phyloP scores from a whole-genome alignment of 2,329 filamentous ascomycete species.

The Aspergillus sp. region DNA sequence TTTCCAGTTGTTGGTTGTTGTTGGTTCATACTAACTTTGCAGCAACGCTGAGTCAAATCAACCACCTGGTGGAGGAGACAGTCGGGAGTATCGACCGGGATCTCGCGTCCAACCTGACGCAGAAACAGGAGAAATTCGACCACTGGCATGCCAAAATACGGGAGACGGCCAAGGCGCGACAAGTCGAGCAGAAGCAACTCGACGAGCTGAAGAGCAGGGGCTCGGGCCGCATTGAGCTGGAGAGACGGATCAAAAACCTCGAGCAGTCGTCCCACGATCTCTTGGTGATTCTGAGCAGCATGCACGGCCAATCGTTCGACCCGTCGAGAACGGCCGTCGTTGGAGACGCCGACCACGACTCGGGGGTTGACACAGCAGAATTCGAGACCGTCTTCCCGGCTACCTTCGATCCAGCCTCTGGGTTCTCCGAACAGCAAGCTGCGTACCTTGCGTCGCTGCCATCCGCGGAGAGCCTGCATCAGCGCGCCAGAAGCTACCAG shows the following conservation, averaged over 20 bases:
- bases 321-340: conserved; percentile 37
- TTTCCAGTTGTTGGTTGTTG: neutral
- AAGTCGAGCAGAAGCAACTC: conserved; percentile 64
- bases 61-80: conserved; percentile 67
- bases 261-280: conserved; percentile 64
- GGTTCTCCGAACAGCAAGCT: conserved; percentile 31
- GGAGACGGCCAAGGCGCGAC: conserved; percentile 67
- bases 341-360: conserved; percentile 40
- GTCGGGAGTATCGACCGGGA: conserved; percentile 68
- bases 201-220: conserved; percentile 60
- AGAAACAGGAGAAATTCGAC: conserved; percentile 77
- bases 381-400: conserved; percentile 31
- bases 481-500: conserved; percentile 61
- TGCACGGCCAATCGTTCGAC: conserved; percentile 37
- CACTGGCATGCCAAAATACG: conserved; percentile 71
- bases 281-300: conserved; percentile 43
- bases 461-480: conserved; percentile 51
- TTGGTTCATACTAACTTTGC: conserved; percentile 30
- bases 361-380: conserved; percentile 25
- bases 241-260: conserved; percentile 68
- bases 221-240: conserved; percentile 54
- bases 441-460: conserved; percentile 47
- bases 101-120: conserved; percentile 69
- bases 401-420: conserved; percentile 32
- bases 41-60: conserved; percentile 31